Evolutionary conservation across 176 grass and related monocot genomes (phyloP).

Genomic region (Elymus sibiricus): DNA sequence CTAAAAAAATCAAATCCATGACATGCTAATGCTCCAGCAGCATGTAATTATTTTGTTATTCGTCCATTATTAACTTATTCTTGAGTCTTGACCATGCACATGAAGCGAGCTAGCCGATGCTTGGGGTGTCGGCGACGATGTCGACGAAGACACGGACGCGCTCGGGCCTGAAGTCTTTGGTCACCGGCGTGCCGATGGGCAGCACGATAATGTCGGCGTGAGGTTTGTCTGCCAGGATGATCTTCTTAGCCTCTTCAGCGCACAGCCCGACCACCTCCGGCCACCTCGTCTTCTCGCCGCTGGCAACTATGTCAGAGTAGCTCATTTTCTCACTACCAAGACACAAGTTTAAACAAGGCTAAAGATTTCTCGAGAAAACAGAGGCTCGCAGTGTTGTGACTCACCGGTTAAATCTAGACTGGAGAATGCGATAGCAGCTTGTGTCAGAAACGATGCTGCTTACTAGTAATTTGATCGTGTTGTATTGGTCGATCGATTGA

Average conservation of each 20-base stretch:
- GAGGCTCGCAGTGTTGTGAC: not conserved
- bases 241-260: not conserved
- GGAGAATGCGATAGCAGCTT: not conserved
- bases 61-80: not conserved
- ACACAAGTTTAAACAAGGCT: not conserved
- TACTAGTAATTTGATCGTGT: not conserved
- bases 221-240: not conserved
- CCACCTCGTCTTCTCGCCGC: not conserved
- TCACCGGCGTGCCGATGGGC: not conserved
- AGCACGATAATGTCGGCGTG: not conserved
- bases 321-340: not conserved
- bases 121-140: not conserved
- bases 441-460: not conserved
- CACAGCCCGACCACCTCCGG: not conserved
- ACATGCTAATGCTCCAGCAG: not conserved
- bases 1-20: too few species aligned
- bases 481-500: not conserved
- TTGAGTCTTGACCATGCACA: not conserved
- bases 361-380: too few species aligned
- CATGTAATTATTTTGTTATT: not conserved
- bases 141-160: not conserved
- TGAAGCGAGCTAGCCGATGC: not conserved
- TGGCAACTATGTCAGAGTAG: not conserved
- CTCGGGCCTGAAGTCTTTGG: not conserved
- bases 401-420: too few species aligned